phyloP scores from a whole-genome alignment of 164 flowering plant species.

The Chimonanthus praecox region DNA sequence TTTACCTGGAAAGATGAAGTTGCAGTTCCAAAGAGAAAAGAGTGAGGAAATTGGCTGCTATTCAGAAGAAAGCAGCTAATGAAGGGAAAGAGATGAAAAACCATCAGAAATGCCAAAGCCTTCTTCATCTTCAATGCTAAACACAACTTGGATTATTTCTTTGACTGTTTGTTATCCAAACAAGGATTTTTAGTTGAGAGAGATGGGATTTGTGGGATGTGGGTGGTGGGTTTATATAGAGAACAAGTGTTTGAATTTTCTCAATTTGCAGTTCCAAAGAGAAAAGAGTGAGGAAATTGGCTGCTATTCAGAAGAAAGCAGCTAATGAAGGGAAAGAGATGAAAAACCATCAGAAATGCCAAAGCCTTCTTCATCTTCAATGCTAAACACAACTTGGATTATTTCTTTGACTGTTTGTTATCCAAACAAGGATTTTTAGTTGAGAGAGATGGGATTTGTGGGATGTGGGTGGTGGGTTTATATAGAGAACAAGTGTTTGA shows the following conservation, averaged over 20 bases:
- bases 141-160: background rate
- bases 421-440: no score
- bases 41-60: background rate
- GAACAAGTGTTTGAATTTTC: background rate
- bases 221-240: conserved; percentile 1
- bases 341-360: background rate
- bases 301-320: background rate
- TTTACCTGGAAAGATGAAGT: no score
- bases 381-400: background rate
- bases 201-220: background rate
- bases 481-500: background rate
- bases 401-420: background rate
- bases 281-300: no score
- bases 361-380: conserved; percentile 3
- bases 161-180: background rate
- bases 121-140: background rate
- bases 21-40: no score
- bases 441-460: background rate
- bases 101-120: background rate
- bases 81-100: conserved; percentile 5
- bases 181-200: no score
- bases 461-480: background rate
- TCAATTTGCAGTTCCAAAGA: background rate
- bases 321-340: background rate
- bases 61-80: background rate